A percentile compares a stretch with the other conserved stretches of the same genome.
phyloP scores from a whole-genome alignment of 257 asterid species.

The Ehretia macrophylla region DNA sequence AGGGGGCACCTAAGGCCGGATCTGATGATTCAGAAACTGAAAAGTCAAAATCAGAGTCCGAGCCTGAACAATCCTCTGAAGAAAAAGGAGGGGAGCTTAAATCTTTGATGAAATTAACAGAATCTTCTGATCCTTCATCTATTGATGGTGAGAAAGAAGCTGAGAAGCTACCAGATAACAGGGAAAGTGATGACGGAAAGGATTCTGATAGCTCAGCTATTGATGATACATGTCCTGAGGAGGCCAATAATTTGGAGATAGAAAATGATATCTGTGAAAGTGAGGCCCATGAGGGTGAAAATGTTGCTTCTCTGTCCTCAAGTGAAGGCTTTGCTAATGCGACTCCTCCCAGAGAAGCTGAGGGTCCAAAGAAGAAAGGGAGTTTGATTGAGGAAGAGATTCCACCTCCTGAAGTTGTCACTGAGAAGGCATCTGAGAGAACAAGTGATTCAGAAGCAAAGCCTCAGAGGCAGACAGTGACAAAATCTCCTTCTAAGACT shows the following conservation, averaged over 20 bases:
- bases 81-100: constrained; percentile 21
- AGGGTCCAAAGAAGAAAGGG: constrained; percentile 37
- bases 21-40: constrained; percentile 38
- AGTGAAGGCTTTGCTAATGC: constrained; percentile 45
- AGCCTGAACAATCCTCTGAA: constrained; percentile 25
- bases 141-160: constrained; percentile 32
- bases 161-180: constrained; percentile 34
- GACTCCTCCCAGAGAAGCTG: constrained; percentile 28
- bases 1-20: constrained; percentile 35
- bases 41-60: constrained; percentile 34
- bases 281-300: constrained; percentile 29
- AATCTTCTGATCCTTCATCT: constrained; percentile 35
- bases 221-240: constrained; percentile 35
- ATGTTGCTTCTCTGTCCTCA: constrained; percentile 44
- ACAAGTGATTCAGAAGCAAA: constrained; percentile 34
- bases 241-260: constrained; percentile 33
- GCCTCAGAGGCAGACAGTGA: constrained; percentile 21
- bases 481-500: constrained; percentile 25
- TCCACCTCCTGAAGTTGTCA: constrained; percentile 28
- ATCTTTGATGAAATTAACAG: constrained; percentile 31
- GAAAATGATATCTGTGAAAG: constrained; percentile 40
- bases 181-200: constrained; percentile 26
- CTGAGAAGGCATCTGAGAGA: constrained; percentile 49
- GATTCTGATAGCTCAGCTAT: constrained; percentile 35
- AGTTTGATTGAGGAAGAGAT: no score